phyloP scores from a whole-genome alignment of 2,329 filamentous ascomycete species.

The Aureobasidium sp. region DNA sequence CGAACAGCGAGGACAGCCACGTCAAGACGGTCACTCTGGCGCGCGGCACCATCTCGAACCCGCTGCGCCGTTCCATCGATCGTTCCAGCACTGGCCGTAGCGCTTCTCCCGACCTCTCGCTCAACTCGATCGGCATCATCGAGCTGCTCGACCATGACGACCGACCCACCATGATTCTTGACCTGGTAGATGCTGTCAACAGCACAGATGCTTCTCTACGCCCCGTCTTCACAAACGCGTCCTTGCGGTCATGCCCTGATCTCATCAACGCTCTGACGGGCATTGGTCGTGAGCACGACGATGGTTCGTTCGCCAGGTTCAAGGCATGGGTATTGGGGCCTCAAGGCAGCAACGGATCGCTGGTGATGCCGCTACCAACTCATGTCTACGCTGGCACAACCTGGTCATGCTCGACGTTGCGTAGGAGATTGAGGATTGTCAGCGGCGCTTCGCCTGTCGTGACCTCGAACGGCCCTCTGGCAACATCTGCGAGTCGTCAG shows the following conservation, averaged over 20 bases:
- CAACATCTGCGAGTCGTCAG: neutral
- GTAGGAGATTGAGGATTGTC: conserved; percentile 61
- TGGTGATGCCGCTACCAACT: conserved; percentile 49
- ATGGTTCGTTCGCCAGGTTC: conserved; percentile 51
- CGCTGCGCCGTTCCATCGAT: conserved; percentile 42
- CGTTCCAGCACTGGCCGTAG: conserved; percentile 45
- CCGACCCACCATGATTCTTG: conserved; percentile 68
- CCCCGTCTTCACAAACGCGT: conserved; percentile 62
- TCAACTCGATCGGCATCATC: conserved; percentile 59
- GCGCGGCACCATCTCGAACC: conserved; percentile 36
- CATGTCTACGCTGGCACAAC: conserved; percentile 57
- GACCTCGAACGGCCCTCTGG: neutral
- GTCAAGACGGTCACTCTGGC: conserved; percentile 48
- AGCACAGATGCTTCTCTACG: conserved; percentile 48
- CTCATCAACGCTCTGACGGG: conserved; percentile 52
- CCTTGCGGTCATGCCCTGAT: conserved; percentile 52
- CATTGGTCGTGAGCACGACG: conserved; percentile 32
- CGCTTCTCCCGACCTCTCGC: conserved; percentile 50
- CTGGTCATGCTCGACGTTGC: conserved; percentile 65
- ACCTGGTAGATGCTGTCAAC: conserved; percentile 55
- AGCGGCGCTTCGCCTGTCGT: conserved; percentile 41
- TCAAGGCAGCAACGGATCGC: conserved; percentile 45
- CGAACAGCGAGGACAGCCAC: conserved; percentile 42
- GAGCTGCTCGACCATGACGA: conserved; percentile 72
- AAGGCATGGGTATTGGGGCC: conserved; percentile 61